Conservation (phyloP, 192 early-diverging fungal species). For the Backusella tuberculispora region DNA sequence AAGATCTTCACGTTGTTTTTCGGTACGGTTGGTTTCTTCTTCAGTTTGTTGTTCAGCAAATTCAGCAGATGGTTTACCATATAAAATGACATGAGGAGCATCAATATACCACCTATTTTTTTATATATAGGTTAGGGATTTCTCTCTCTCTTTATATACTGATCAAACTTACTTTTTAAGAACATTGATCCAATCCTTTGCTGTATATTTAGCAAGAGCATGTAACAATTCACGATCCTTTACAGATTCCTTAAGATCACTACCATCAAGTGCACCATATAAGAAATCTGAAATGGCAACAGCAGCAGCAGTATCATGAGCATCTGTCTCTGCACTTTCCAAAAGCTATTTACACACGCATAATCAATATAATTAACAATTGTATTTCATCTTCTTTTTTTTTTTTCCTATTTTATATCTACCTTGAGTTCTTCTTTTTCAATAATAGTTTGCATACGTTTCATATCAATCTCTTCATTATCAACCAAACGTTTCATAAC, state of each 20-base stretch:
- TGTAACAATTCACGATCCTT: constrained; percentile 52
- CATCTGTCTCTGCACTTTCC: constrained; percentile 44
- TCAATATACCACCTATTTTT: constrained; percentile 49
- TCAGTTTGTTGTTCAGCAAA: constrained; percentile 52
- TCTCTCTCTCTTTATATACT: background rate
- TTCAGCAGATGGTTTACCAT: constrained; percentile 58
- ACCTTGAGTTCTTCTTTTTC: constrained; percentile 56
- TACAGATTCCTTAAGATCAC: constrained; percentile 47
- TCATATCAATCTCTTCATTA: constrained; percentile 61
- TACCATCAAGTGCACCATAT: constrained; percentile 55
- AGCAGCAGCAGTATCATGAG: constrained; percentile 35
- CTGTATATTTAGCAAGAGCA: constrained; percentile 44
- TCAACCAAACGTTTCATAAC: constrained; percentile 47
- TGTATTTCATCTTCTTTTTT: background rate
- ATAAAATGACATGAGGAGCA: constrained; percentile 46
- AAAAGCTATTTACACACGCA: constrained; percentile 30
- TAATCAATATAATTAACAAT: background rate
- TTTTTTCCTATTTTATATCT: background rate
- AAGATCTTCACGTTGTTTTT: constrained; percentile 50
- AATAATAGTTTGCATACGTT: constrained; percentile 55
- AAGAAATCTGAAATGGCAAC: constrained; percentile 50
- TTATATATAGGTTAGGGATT: background rate
- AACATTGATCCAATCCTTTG: constrained; percentile 49
- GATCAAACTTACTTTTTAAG: constrained; percentile 47
- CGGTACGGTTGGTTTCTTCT: constrained; percentile 55